phyloP scores from a whole-genome alignment of 352 stramenopile species.

The Phytophthora fragariae region DNA sequence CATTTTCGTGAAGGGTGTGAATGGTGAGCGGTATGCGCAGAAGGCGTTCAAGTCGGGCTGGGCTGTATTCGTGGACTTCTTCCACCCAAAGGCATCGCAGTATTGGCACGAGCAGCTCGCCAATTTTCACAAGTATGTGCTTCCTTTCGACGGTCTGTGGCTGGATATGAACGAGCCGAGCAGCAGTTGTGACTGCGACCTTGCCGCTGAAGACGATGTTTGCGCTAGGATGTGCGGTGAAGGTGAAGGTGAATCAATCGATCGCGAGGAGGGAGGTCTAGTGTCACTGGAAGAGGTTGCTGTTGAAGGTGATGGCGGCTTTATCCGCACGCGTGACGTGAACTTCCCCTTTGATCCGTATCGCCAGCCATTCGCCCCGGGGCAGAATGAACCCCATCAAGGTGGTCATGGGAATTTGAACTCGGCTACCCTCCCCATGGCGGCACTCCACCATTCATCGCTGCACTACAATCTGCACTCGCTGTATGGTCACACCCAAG shows the following conservation, averaged over 20 bases:
- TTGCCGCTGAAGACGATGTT: constrained; percentile 47
- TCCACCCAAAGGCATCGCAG: constrained; percentile 69
- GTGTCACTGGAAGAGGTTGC: constrained; percentile 25
- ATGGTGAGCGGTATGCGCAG: constrained; percentile 67
- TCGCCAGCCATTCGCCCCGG: constrained; percentile 77
- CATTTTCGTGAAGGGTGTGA: constrained; percentile 82
- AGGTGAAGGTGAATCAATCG: constrained; percentile 5
- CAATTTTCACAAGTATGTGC: constrained; percentile 62
- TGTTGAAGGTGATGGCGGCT: constrained; percentile 34
- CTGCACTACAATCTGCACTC: constrained; percentile 91
- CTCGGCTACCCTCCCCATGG: constrained; percentile 79
- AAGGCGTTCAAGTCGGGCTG: constrained; percentile 74
- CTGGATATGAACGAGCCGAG: constrained; percentile 86
- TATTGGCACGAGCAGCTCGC: constrained; percentile 80
- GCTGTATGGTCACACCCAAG: constrained; percentile 78
- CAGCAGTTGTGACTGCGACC: constrained; percentile 64
- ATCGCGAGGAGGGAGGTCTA: not conserved
- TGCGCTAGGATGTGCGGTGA: constrained; percentile 37
- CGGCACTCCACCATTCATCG: constrained; percentile 65
- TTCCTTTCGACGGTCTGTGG: constrained; percentile 87
- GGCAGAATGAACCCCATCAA: constrained; percentile 46
- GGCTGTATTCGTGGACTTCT: constrained; percentile 88
- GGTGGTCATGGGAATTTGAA: constrained; percentile 79
- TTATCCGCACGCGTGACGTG: constrained; percentile 75
- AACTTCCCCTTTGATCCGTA: constrained; percentile 87